phyloP scores from a whole-genome alignment of 1,139 yeast genomes.

The Wickerhamomyces sp. region DNA sequence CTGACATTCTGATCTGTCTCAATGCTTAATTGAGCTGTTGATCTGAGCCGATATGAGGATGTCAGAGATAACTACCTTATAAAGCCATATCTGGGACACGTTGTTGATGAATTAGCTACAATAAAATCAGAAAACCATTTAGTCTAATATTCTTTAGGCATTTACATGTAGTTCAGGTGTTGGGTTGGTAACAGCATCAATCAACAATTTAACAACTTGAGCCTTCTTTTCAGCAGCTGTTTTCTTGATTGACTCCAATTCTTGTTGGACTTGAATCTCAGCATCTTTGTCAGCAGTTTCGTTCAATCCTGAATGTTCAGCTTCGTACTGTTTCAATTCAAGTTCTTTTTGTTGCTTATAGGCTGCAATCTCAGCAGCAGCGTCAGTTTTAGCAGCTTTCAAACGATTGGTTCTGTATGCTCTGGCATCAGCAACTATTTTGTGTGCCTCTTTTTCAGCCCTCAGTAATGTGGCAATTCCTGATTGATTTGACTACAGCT shows the following conservation, averaged over 20 bases:
- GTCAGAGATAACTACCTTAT: too few species aligned
- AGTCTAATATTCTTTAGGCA: conserved; percentile 26
- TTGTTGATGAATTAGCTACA: too few species aligned
- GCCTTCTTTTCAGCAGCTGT: conserved; percentile 59
- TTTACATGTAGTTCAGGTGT: conserved; percentile 79
- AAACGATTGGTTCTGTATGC: conserved; percentile 79
- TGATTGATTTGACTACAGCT: conserved; percentile 16
- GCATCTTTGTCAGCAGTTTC: conserved; percentile 71
- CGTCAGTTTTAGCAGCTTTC: conserved; percentile 93
- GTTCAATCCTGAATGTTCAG: conserved; percentile 62
- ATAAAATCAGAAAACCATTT: too few species aligned
- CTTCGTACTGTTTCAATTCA: conserved; percentile 71
- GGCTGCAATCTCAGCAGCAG: conserved; percentile 80
- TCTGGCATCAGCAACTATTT: conserved; percentile 88
- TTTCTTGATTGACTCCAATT: conserved; percentile 56
- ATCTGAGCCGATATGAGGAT: too few species aligned
- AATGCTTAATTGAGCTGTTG: too few species aligned
- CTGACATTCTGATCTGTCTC: too few species aligned
- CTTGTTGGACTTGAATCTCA: conserved; percentile 52
- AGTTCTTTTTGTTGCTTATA: conserved; percentile 82
- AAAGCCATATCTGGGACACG: too few species aligned
- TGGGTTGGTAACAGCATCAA: conserved; percentile 77
- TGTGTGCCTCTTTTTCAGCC: conserved; percentile 97
- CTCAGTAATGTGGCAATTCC: conserved; percentile 27
- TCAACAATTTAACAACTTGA: conserved; percentile 67